Conservation (phyloP, 192 early-diverging fungal genomes). For the Radiomyces spectabilis region DNA sequence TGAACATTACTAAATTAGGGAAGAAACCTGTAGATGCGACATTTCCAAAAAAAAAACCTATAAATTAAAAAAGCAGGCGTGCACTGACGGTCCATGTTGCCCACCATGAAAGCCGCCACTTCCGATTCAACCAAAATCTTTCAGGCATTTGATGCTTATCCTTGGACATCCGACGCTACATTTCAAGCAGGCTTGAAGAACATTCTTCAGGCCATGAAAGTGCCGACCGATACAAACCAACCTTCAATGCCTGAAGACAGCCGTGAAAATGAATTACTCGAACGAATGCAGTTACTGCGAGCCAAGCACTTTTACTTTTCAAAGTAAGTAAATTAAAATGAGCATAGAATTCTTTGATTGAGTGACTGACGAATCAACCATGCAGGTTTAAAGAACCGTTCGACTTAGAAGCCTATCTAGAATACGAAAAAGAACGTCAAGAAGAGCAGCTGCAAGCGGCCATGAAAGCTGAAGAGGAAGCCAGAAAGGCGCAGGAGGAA, state of each 20-base stretch:
- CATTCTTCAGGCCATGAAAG: background rate
- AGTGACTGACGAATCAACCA: background rate
- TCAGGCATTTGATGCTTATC: constrained; percentile 7
- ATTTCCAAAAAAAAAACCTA: no score
- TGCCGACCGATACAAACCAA: background rate
- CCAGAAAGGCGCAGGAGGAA: constrained; percentile 7
- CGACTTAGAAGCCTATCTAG: constrained; percentile 34
- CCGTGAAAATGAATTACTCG: background rate
- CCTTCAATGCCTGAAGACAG: background rate
- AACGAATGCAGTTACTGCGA: constrained; percentile 6
- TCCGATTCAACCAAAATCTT: background rate
- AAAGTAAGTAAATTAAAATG: constrained; percentile 1
- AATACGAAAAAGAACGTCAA: constrained; percentile 24
- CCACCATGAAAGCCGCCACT: background rate
- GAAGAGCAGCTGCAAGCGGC: no score
- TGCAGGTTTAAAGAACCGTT: constrained; percentile 29
- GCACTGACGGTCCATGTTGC: no score
- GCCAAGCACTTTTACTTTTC: constrained; percentile 28
- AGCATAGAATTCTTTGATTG: background rate
- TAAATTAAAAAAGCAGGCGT: no score
- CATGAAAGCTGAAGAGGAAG: no score
- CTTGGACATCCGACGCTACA: constrained; percentile 4
- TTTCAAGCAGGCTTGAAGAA: constrained; percentile 4
- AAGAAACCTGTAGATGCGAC: no score
- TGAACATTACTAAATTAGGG: no score